Percentiles rank a stretch among this genome's conserved stretches.
Evolutionary conservation across 2,329 filamentous ascomycete genomes (phyloP).

Genomic region (Lomentospora prolificans): DNA sequence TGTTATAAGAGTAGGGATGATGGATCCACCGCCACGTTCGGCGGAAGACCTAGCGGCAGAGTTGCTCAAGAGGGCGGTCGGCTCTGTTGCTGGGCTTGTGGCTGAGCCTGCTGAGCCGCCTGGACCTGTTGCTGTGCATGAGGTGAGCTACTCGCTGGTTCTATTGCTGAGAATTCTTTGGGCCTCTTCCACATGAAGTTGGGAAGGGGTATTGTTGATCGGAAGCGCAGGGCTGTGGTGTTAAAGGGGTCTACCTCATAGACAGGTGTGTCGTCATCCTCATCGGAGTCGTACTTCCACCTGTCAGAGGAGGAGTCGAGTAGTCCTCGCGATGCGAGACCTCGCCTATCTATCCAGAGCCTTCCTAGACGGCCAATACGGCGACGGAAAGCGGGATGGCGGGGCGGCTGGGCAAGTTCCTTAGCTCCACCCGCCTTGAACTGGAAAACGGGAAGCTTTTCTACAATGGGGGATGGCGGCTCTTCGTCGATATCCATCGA

Average conservation of each 20-base stretch:
- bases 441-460: slow-evolving; percentile 28
- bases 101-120: slow-evolving; percentile 3
- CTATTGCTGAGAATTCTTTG: slow-evolving; percentile 5
- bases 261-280: slow-evolving; percentile 66
- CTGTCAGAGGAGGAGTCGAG: slow-evolving; percentile 46
- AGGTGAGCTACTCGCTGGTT: slow-evolving; percentile 6
- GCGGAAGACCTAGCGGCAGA: neutral
- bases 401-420: slow-evolving; percentile 24
- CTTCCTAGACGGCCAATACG: slow-evolving; percentile 78
- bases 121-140: slow-evolving; percentile 2
- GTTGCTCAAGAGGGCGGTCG: neutral
- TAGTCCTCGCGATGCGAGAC: slow-evolving; percentile 43
- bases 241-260: slow-evolving; percentile 69
- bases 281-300: slow-evolving; percentile 83
- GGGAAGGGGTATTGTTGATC: slow-evolving; percentile 45
- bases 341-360: slow-evolving; percentile 78
- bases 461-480: slow-evolving; percentile 12
- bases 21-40: neutral
- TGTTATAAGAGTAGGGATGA: neutral
- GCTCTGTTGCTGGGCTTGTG: slow-evolving; percentile 9
- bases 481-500: slow-evolving; percentile 47
- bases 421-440: slow-evolving; percentile 33
- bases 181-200: slow-evolving; percentile 9
- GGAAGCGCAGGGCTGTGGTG: slow-evolving; percentile 48
- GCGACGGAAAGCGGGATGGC: slow-evolving; percentile 63